phyloP scores from a whole-genome alignment of 2,329 filamentous ascomycete species.

The Fonsecaea pugnacius region DNA sequence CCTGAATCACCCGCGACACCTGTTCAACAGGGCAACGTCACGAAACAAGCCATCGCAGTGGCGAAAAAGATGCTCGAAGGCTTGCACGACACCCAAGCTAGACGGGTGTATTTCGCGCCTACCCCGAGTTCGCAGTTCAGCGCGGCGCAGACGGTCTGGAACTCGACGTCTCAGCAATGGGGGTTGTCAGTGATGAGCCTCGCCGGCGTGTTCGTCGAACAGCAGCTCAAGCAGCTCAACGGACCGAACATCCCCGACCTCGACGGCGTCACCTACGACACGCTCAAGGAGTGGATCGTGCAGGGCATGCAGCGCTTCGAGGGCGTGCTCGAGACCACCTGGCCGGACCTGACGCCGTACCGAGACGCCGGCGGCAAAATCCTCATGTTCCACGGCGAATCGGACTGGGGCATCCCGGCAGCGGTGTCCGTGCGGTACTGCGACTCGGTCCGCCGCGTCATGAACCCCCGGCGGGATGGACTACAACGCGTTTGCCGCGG shows the following conservation, averaged over 20 bases:
- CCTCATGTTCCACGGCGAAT: slow-evolving; percentile 64
- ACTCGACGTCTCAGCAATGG: slow-evolving; percentile 40
- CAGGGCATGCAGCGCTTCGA: slow-evolving; percentile 55
- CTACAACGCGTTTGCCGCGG: slow-evolving; percentile 46
- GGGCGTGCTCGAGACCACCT: slow-evolving; percentile 59
- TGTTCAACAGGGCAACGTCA: slow-evolving; percentile 42
- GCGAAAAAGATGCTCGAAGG: slow-evolving; percentile 46
- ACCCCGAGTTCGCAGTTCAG: slow-evolving; percentile 39
- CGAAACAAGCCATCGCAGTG: slow-evolving; percentile 41
- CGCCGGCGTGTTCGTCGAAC: slow-evolving; percentile 38
- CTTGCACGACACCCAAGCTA: slow-evolving; percentile 47
- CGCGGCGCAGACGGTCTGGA: slow-evolving; percentile 39
- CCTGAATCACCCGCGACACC: slow-evolving; percentile 13
- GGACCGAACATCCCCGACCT: slow-evolving; percentile 49
- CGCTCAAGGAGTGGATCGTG: slow-evolving; percentile 60
- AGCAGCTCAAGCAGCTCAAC: slow-evolving; percentile 34
- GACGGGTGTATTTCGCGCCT: slow-evolving; percentile 48
- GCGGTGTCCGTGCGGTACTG: slow-evolving; percentile 61
- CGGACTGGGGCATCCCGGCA: slow-evolving; percentile 58
- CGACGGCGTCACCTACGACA: slow-evolving; percentile 60
- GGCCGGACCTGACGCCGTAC: slow-evolving; percentile 59
- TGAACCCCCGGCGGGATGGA: slow-evolving; percentile 53
- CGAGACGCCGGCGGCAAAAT: slow-evolving; percentile 59
- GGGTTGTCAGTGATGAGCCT: slow-evolving; percentile 41
- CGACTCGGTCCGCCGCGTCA: slow-evolving; percentile 57